Evolutionary conservation across 2,329 filamentous ascomycete species (phyloP), one percentile per base, ranked within the genome.

Genomic region (Phialocephala subalpina): DNA sequence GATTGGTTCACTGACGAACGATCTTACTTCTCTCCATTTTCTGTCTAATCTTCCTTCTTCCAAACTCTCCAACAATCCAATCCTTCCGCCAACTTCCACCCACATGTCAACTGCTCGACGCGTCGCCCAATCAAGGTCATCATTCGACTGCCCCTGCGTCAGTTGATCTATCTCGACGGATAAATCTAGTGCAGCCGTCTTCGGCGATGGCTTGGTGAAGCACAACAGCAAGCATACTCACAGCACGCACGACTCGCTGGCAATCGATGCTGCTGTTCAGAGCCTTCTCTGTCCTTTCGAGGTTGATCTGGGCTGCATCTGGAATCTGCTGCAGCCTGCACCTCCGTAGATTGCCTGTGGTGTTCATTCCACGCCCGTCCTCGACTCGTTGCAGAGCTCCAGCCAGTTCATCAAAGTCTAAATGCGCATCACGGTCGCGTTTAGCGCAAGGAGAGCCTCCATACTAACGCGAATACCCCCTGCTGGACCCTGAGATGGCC

Each of bases 401-500:
- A 27, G 27, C 49, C 49, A 25, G 14, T 18, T 16, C 45, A 49
- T 27, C 45, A 20, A 49, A 27, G 7, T 49, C 45, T 49, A 33
- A 53, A 33, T 29, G 27, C 3, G 22, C 49, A 53, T 33, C 22
- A 63, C 35, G 29, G 35, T 49, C 45, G 35, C 57, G 57, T 35
- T 53, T 65, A 63, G 66, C 62, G 60, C 49, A 29, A 36, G 33
- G 55, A 53, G 29, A 58, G 27, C 40, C 29, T 52, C 47, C 36
- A 53, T 45, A 20, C 53, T 40, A 45, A 60, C 52, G 53, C 56
- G 45, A 20, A 20, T 42, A 60, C 52, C 55, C 62, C 58, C 40
- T 66, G 61, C 61, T 63, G 61, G 58, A 58, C 60, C 64, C 62
- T 63, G 58, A 62, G 59, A 62, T 42, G 18, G 12, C 22, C 12